Base-by-base conservation (phyloP, 371 early-diverging fungal genomes). In the Lichtheimia ramosa region DNA sequence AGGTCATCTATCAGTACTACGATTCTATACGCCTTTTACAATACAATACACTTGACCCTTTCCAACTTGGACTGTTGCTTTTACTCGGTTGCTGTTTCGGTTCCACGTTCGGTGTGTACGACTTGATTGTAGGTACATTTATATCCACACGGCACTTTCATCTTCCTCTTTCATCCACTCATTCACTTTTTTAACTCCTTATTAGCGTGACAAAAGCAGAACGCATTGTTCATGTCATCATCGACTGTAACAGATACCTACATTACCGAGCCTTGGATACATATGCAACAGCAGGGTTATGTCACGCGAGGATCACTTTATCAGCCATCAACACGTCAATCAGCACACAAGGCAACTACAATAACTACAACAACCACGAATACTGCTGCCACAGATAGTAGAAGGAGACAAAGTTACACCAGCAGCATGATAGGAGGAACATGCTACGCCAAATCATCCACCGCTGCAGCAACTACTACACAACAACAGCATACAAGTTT, bases 231-330 rank as follows among this genome's bases (percentile, higher is more conserved):
- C 64, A 77, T 77, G 77, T 71, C 77, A 55, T 74, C 74, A 59
- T 69, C 77, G 62, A 77, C 77, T 51, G 54, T 77, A 57, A 65
- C 71, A 43, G 71, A 67, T 48, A 62, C 73, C 48, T 71, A 71
- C 58, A 69, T 64, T 43, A 62, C 69, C 51, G 71, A 76, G 52
- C 64, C 70, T 58, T 77, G 77, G 77, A 64, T 71, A 60, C 74
- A 68, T 71, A 71, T 74, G 72, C 68, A 77, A 59, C 67, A 76
- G 43, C 68, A 71, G 58, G 62, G 63, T 41, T 60, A 71, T 71
- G 62, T 12, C 23, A 23, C 14, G 23, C 62, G 53, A 59, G 46
- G 24, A 43, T 52, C 52, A 59, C 50, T 21, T 41, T 8, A 58
- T 54, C 49, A 59, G 0, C n/a, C n/a, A 46, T 5, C 21, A 46